phyloP scores from a whole-genome alignment of 441 rosid species.

The Euphorbia neoarborescens region DNA sequence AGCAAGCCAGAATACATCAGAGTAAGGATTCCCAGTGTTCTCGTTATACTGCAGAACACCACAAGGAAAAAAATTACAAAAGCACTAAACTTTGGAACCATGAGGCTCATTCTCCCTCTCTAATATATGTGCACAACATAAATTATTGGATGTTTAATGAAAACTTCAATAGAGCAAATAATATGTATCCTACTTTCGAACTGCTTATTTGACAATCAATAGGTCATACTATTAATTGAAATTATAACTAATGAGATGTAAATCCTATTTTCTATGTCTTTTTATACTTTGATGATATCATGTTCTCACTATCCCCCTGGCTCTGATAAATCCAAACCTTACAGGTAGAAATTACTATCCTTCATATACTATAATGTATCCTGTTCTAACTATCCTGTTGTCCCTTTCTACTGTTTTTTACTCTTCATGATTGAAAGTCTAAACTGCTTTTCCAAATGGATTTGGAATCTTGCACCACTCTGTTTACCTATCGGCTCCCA shows the following conservation, averaged over 20 bases:
- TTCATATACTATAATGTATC: no score
- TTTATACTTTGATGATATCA: background rate
- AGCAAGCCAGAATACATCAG: constrained; percentile 98
- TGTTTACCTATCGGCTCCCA: no score
- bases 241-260: background rate
- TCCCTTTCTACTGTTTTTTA: no score
- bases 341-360: background rate
- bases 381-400: no score
- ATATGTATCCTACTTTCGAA: background rate
- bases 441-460: no score
- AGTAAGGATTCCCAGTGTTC: constrained; percentile 84
- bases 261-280: background rate
- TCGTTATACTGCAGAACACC: constrained; percentile 69
- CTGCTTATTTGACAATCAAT: background rate
- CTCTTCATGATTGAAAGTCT: no score
- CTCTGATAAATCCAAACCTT: background rate
- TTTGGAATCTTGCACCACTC: no score
- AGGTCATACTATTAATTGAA: background rate
- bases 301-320: background rate
- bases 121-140: background rate
- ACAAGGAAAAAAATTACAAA: constrained; percentile 10
- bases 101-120: background rate
- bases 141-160: background rate
- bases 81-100: constrained; percentile 9
- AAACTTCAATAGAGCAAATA: background rate